Evolutionary conservation across 345 rosid species (phyloP).

Genomic region (Melaleuca quinquenervia): DNA sequence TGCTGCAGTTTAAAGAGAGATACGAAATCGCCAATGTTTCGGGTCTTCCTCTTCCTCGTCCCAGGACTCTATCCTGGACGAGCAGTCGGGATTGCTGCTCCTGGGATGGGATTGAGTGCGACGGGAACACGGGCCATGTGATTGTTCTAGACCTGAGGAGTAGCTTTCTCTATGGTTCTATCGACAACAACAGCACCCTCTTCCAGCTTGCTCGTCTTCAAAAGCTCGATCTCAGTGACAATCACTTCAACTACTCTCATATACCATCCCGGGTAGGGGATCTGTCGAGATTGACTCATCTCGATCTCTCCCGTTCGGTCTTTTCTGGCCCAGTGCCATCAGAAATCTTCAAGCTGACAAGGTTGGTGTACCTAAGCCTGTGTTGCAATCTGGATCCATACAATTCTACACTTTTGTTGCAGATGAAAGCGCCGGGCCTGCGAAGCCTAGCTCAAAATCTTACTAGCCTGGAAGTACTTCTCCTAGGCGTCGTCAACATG

Average conservation of each 20-base stretch:
- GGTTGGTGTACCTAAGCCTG: neutral
- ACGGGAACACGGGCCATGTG: neutral
- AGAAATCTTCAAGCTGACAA: constrained; percentile 5
- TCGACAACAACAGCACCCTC: neutral
- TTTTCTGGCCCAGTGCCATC: constrained; percentile 1
- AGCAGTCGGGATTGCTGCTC: neutral
- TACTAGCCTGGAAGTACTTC: neutral
- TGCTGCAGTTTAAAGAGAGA: neutral
- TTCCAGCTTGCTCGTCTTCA: neutral
- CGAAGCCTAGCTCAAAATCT: neutral
- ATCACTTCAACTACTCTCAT: neutral
- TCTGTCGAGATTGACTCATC: neutral
- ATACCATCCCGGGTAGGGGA: constrained; percentile 1
- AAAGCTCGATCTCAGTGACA: neutral
- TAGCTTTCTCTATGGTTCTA: neutral
- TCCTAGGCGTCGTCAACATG: neutral
- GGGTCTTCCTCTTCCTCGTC: neutral
- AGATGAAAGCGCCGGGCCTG: neutral
- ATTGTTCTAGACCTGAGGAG: neutral
- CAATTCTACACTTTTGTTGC: neutral
- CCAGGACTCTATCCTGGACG: neutral
- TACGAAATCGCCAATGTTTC: neutral
- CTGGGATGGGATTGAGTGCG: neutral
- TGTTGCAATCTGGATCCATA: neutral
- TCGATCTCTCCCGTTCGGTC: neutral